Percentiles rank a stretch among this genome's conserved stretches.
phyloP scores from a whole-genome alignment of 2,329 filamentous ascomycete species.

The Lanzia echinophila region DNA sequence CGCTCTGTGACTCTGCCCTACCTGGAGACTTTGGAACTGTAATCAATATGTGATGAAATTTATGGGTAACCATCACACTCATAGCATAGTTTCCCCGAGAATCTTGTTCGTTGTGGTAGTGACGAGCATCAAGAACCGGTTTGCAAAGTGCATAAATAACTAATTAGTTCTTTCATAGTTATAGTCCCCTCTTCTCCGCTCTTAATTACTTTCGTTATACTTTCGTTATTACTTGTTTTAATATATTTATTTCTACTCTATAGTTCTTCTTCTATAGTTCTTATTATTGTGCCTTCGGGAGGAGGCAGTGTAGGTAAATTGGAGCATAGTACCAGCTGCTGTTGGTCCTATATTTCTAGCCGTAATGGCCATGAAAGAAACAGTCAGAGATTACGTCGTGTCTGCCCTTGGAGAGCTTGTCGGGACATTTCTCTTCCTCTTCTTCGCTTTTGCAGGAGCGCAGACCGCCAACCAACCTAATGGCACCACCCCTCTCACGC shows the following conservation, averaged over 20 bases:
- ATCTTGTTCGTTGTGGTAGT: not conserved
- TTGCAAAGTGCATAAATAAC: not conserved
- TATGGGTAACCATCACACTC: not conserved
- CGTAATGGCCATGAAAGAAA: not conserved
- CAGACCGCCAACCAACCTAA: constrained; percentile 16
- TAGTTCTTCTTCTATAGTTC: too few relatives aligned
- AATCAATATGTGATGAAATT: not conserved
- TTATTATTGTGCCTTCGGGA: too few relatives aligned
- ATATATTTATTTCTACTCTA: too few relatives aligned
- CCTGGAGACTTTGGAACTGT: not conserved
- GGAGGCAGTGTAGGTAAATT: not conserved
- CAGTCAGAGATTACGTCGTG: constrained; percentile 33
- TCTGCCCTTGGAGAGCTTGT: constrained; percentile 42
- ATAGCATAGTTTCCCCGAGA: not conserved
- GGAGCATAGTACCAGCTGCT: not conserved
- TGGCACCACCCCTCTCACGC: not conserved
- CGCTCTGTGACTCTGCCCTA: not conserved
- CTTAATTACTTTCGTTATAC: not conserved
- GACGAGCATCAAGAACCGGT: too few relatives aligned
- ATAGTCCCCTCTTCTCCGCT: not conserved
- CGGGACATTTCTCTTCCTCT: constrained; percentile 37
- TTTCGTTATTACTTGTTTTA: too few relatives aligned
- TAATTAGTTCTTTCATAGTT: not conserved
- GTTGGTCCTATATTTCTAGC: not conserved
- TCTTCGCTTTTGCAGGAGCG: constrained; percentile 22